Conservation (phyloP, 1,284 basidiomycete genomes). For the Boletus semigastroideus region DNA sequence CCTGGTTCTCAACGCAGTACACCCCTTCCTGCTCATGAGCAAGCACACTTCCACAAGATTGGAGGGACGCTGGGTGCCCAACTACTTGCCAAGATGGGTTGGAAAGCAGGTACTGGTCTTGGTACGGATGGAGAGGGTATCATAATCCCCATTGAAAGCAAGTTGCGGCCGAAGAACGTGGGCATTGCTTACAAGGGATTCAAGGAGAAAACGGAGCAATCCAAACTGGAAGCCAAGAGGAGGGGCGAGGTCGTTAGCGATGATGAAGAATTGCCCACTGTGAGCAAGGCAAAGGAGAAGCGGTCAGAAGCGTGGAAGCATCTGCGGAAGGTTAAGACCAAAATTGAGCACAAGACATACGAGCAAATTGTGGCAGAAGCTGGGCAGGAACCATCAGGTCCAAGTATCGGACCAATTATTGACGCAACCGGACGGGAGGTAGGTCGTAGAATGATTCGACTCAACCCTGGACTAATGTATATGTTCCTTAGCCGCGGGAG, state of each 20-base stretch:
- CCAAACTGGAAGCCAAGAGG: slow-evolving; percentile 78
- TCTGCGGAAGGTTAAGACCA: slow-evolving; percentile 81
- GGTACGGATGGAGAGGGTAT: slow-evolving; percentile 82
- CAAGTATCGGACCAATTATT: slow-evolving; percentile 82
- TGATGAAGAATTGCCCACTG: slow-evolving; percentile 59
- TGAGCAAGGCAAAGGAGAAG: slow-evolving; percentile 56
- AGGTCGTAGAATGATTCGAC: slow-evolving; percentile 29
- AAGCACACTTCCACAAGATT: slow-evolving; percentile 78
- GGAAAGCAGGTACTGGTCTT: slow-evolving; percentile 83
- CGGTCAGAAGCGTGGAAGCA: slow-evolving; percentile 76
- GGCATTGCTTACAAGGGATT: slow-evolving; percentile 89
- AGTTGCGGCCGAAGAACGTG: slow-evolving; percentile 78
- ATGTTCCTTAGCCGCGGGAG: slow-evolving; percentile 66
- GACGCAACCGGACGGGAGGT: slow-evolving; percentile 94
- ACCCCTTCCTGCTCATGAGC: slow-evolving; percentile 64
- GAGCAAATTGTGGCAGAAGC: slow-evolving; percentile 91
- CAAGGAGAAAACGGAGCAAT: slow-evolving; percentile 84
- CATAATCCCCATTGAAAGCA: slow-evolving; percentile 84
- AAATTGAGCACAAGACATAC: slow-evolving; percentile 91
- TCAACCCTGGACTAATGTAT: slow-evolving; percentile 10
- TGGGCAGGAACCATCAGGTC: slow-evolving; percentile 53
- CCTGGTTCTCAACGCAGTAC: slow-evolving; percentile 45
- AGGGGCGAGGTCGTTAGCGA: slow-evolving; percentile 75
- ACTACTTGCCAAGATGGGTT: slow-evolving; percentile 93
- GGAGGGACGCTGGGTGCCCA: slow-evolving; percentile 77